Percentiles rank a stretch among this genome's conserved stretches.
Conservation (phyloP, 352 stramenopile genomes). For the Pythium myriotylum region DNA sequence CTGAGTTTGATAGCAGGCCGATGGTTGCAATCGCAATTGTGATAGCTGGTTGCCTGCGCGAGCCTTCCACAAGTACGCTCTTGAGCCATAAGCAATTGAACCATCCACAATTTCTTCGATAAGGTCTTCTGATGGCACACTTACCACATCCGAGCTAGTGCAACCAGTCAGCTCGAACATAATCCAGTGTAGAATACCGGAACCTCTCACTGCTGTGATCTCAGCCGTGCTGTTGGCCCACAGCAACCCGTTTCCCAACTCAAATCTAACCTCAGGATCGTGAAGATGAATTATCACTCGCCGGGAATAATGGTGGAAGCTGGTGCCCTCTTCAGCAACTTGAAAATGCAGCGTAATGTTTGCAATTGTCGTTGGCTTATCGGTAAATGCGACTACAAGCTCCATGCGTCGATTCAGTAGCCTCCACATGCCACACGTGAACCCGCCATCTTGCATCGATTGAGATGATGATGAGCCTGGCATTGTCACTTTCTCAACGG, state of each 20-base stretch:
- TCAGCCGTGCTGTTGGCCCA: background rate
- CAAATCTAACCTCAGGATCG: conserved; percentile 5
- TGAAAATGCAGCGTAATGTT: conserved; percentile 13
- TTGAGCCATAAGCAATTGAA: too few relatives aligned
- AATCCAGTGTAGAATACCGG: conserved; percentile 3
- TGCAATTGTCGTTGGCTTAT: background rate
- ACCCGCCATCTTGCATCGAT: background rate
- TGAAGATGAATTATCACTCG: conserved; percentile 5
- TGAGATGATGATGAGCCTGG: conserved; percentile 14
- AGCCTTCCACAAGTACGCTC: conserved; percentile 6
- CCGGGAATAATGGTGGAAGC: conserved; percentile 4
- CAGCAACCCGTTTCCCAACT: conserved; percentile 18
- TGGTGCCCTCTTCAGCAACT: background rate
- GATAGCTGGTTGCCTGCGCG: background rate
- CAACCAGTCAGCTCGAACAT: conserved; percentile 14
- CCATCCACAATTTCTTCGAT: background rate
- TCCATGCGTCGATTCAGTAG: conserved; percentile 2
- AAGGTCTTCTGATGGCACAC: background rate
- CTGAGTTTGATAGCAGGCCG: conserved; percentile 4
- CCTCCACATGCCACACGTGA: conserved; percentile 12
- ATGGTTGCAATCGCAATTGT: conserved; percentile 4
- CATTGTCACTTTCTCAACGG: conserved; percentile 11
- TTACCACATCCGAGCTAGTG: background rate
- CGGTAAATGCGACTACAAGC: conserved; percentile 10
- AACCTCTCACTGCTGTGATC: background rate